phyloP scores from a whole-genome alignment of 805 yeast genomes.

The Dipodascus albidus region DNA sequence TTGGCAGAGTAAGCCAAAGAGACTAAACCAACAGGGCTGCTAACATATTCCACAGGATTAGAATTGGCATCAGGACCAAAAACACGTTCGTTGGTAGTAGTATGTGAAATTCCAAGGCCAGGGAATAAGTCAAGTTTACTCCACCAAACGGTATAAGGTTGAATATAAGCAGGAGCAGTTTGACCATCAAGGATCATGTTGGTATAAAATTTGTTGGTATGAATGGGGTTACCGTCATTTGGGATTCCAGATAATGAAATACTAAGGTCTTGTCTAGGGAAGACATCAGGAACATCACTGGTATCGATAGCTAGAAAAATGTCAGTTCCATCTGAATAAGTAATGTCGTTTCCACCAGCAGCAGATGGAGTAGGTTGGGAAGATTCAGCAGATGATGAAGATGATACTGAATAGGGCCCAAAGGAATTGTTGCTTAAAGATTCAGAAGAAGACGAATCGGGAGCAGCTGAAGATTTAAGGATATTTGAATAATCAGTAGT shows the following conservation, averaged over 20 bases:
- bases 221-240: slow-evolving; percentile 28
- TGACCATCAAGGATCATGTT: slow-evolving; percentile 50
- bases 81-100: slow-evolving; percentile 33
- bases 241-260: neutral
- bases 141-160: slow-evolving; percentile 59
- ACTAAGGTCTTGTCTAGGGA: slow-evolving; percentile 29
- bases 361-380: slow-evolving; percentile 4
- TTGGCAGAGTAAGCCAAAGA: slow-evolving; percentile 47
- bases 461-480: neutral
- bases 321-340: neutral
- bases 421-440: no score
- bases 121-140: slow-evolving; percentile 30
- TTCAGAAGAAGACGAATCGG: slow-evolving; percentile 2
- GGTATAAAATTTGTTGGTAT: slow-evolving; percentile 69
- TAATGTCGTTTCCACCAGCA: neutral
- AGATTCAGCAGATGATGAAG: slow-evolving; percentile 3
- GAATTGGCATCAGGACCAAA: slow-evolving; percentile 35
- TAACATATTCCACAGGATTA: slow-evolving; percentile 34
- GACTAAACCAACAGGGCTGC: slow-evolving; percentile 44
- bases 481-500: neutral
- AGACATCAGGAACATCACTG: slow-evolving; percentile 22
- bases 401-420: slow-evolving; percentile 1
- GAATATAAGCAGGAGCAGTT: slow-evolving; percentile 43
- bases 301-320: slow-evolving; percentile 1
- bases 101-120: slow-evolving; percentile 57